These are phyloP conservation scores for Nidularia sp. DNA, from an alignment of 768 basidiomycete species.

Conservation along the genomic window DNA sequence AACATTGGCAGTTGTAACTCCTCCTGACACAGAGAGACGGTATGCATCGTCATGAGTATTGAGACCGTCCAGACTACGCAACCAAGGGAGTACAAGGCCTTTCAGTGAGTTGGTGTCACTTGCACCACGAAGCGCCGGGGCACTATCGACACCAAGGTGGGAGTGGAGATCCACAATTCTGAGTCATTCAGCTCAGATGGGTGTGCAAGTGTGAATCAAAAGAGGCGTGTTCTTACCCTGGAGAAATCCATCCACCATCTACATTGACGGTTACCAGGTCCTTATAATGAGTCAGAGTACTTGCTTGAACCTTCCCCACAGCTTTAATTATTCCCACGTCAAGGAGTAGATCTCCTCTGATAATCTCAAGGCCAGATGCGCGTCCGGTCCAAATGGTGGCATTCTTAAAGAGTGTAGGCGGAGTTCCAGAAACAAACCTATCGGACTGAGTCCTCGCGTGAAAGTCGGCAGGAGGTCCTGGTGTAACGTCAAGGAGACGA, in stretches of 20 bases:
- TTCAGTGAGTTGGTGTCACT: constrained; percentile 52
- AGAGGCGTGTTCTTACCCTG: constrained; percentile 35
- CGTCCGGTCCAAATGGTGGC: constrained; percentile 66
- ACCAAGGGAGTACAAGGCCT: constrained; percentile 45
- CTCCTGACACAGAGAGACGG: constrained; percentile 61
- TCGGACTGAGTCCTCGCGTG: constrained; percentile 45
- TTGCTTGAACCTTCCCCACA: constrained; percentile 37
- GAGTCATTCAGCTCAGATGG: constrained; percentile 5
- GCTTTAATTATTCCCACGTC: constrained; percentile 53
- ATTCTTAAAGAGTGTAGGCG: constrained; percentile 62
- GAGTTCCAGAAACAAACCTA: constrained; percentile 59
- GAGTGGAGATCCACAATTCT: constrained; percentile 46
- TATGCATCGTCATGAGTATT: constrained; percentile 77
- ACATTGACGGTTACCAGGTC: constrained; percentile 44
- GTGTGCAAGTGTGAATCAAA: background rate
- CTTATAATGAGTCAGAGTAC: constrained; percentile 11
- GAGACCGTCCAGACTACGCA: constrained; percentile 68
- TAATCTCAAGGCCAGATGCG: constrained; percentile 47
- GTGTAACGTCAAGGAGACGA: constrained; percentile 38
- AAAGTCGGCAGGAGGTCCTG: constrained; percentile 42
- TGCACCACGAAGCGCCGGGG: constrained; percentile 23
- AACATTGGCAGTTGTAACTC: constrained; percentile 74
- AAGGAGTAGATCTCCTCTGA: constrained; percentile 56
- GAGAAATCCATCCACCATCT: constrained; percentile 70
- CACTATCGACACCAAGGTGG: constrained; percentile 39